Base-by-base conservation (phyloP, 768 basidiomycete species). In the Amanita molliuscula region DNA sequence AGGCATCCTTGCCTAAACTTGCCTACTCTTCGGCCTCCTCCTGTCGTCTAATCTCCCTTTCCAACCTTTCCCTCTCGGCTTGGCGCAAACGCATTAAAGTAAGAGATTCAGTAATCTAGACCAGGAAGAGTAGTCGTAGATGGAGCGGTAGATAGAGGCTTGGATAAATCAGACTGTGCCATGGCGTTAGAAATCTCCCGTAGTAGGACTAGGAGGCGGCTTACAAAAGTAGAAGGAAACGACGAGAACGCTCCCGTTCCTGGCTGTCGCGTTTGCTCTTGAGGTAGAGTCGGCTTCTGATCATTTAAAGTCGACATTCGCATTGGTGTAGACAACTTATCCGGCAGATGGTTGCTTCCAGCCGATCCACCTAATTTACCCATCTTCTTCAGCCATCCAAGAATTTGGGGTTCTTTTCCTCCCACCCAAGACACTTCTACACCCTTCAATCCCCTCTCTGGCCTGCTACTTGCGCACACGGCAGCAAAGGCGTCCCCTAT, bases 21-120 rank as follows among this genome's bases (percentile, higher is more conserved):
- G 2, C n/a, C 26, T 53, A 58, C 50, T 44, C 55, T 51, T 75
- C 74, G 31, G 62, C 64, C 4, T 75, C 79, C 56, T 89, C 87
- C 47, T 77, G 74, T 59, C 86, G 84, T 34, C 78, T 63, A 55
- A 89, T 88, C 61, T 89, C 87, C 51, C 77, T 71, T 61, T 91
- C 89, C 21, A 93, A 61, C 38, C 83, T 70, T 54, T 81, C 83
- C 34, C 84, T 73, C 62, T 91, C 89, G 0, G 88, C 87, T 59
- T 91, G 85, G 31, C 88, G 73, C 61, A 93, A 69, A 4, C 88
- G 77, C 73, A 91, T 76, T 31, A 92, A 70, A 0, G 87, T 91
- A 52, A 90, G 59, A 2, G 82, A 78, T 64, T 91, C 89, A n/a
- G 50, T 83, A 92, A 60, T 90, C 85, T 43, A 90, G 56, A 1